Conservation (phyloP, 2,329 filamentous ascomycete species). For the Geosmithia putterillii region DNA sequence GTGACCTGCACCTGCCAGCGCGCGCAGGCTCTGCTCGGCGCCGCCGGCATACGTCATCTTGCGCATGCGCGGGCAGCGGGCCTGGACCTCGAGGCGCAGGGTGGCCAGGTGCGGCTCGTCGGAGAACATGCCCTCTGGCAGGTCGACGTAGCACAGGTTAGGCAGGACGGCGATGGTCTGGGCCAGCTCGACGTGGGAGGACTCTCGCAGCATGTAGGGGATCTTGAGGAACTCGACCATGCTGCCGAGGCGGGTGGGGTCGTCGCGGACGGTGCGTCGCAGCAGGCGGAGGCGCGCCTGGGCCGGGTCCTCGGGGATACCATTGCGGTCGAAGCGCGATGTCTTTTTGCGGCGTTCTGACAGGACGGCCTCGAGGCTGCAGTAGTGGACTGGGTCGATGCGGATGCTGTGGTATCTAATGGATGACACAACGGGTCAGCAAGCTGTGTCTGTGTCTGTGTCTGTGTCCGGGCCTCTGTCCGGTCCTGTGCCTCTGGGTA, state of each 20-base stretch:
- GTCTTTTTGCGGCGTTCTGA: constrained; percentile 66
- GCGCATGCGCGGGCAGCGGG: constrained; percentile 67
- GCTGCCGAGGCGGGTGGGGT: constrained; percentile 53
- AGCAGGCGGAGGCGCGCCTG: constrained; percentile 65
- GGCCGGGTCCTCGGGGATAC: constrained; percentile 69
- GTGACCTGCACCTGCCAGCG: too few species aligned
- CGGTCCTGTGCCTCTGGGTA: too few species aligned
- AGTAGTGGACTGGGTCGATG: constrained; percentile 92
- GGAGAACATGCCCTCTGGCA: constrained; percentile 76
- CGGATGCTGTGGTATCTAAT: constrained; percentile 82
- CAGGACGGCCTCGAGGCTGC: constrained; percentile 71
- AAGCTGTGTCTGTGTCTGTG: too few species aligned
- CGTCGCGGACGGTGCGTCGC: constrained; percentile 70
- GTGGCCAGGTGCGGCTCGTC: constrained; percentile 67
- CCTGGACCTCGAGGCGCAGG: constrained; percentile 73
- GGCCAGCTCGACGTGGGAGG: constrained; percentile 71
- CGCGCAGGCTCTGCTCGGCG: constrained; percentile 64
- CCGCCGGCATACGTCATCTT: constrained; percentile 81
- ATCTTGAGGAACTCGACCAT: constrained; percentile 73
- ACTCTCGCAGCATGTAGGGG: constrained; percentile 90
- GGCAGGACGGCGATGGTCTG: constrained; percentile 75
- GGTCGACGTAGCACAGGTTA: constrained; percentile 77
- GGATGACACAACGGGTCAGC: too few species aligned
- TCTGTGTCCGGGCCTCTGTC: too few species aligned
- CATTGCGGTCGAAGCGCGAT: constrained; percentile 63